Evolutionary conservation across 352 stramenopile genomes (phyloP), one percentile per base, ranked within the genome.

Genomic region (Phytophthora idaei): DNA sequence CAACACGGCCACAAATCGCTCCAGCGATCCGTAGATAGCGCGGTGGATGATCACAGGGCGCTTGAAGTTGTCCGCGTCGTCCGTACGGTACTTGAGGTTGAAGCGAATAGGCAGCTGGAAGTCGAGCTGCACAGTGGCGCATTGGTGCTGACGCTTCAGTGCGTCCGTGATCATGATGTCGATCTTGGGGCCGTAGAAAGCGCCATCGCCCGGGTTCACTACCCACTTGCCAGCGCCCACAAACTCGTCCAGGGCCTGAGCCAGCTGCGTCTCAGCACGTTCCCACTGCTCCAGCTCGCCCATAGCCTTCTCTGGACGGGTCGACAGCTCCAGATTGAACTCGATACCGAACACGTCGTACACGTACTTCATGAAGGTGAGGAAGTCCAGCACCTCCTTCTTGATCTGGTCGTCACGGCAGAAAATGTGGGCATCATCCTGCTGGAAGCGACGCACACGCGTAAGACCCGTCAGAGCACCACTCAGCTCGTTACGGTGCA

Each of bases 101-200:
- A 99, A 99, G 27, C 97, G 90, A 73, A 99, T 99, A 21, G 97
- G 97, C 52, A 99, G 79, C 82, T 99, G 97, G 78, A 99, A 99
- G 74, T 99, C 97, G 34, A 99, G 85, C 75, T 99, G 97, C 28
- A 99, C 87, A 21, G 97, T 99, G 28, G 97, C 97, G 76, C 97
- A 99, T 79, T 99, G 97, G 80, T 99, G 97, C 32, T 98, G 80
- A 65, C 97, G 89, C 58, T 99, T 95, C 78, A 99, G 89, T 31
- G 94, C 93, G 82, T 99, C 97, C 71, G 97, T 90, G 72, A 89
- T 81, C 88, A 99, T 99, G 73, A 99, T 99, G 84, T 99, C 97
- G 79, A 99, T 99, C 85, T 99, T 99, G 11, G 97, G 97, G 29
- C 97, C 97, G 82, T 99, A 99, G 80, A 99, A 99, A 39, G 97